These are phyloP conservation scores for Takashimella koratensis DNA, from an alignment of 1,284 basidiomycete genomes.

Conservation along the genomic window DNA sequence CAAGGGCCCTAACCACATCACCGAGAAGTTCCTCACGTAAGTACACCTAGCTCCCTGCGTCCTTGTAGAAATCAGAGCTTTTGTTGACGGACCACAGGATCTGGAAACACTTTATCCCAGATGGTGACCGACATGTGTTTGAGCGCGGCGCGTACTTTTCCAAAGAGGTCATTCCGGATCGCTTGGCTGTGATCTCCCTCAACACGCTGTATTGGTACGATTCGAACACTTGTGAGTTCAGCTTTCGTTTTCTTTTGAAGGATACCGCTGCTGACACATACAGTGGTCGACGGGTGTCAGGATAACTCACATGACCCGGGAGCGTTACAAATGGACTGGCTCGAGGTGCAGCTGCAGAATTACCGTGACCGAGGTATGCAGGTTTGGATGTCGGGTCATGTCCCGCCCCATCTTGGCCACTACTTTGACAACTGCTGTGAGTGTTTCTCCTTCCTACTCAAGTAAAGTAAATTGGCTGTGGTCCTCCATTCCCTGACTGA, in stretches of 20 bases:
- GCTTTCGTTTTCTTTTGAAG: background rate
- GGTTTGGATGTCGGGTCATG: conserved; percentile 57
- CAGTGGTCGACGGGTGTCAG: conserved; percentile 60
- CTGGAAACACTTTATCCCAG: conserved; percentile 80
- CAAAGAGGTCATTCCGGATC: conserved; percentile 71
- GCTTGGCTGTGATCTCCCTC: conserved; percentile 75
- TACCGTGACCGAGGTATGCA: conserved; percentile 75
- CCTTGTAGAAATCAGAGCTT: background rate
- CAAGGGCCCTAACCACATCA: conserved; percentile 73
- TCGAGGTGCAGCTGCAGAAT: conserved; percentile 74
- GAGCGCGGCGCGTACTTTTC: conserved; percentile 81
- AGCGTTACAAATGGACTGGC: conserved; percentile 82
- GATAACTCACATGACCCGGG: conserved; percentile 65
- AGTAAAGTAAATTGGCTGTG: too few species aligned
- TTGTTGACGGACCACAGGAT: conserved; percentile 55
- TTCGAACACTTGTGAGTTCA: conserved; percentile 70
- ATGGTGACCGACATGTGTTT: conserved; percentile 73
- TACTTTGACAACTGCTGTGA: conserved; percentile 74
- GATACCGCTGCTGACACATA: conserved; percentile 4
- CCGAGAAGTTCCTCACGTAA: conserved; percentile 67
- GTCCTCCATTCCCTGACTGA: too few species aligned
- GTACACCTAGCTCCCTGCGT: too few species aligned
- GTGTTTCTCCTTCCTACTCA: conserved; percentile 11
- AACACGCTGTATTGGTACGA: conserved; percentile 94
- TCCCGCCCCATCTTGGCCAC: conserved; percentile 66